phyloP scores from a whole-genome alignment of 164 flowering plant genomes.

The Umbilicus rupestris region DNA sequence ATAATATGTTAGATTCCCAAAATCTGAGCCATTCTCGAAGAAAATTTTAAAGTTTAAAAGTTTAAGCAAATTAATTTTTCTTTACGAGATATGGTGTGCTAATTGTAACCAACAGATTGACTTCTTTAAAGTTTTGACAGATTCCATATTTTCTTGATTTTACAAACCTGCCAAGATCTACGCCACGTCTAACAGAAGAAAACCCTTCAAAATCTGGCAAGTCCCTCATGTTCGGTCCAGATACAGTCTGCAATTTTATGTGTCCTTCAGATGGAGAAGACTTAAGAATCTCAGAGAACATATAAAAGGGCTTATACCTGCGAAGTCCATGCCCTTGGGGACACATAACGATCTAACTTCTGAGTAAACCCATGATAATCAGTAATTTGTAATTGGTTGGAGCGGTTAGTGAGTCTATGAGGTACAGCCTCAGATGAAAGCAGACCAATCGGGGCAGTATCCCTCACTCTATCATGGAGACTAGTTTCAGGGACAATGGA shows the following conservation, averaged over 20 bases:
- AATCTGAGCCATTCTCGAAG: not conserved
- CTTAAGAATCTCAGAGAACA: not conserved
- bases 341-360: slow-evolving; percentile 26
- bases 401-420: slow-evolving; percentile 22
- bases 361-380: slow-evolving; percentile 44
- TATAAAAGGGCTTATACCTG: slow-evolving; percentile 30
- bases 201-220: slow-evolving; percentile 36
- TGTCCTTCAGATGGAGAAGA: not conserved
- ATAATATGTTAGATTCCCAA: not conserved
- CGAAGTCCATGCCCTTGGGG: slow-evolving; percentile 44
- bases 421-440: slow-evolving; percentile 24
- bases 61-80: not conserved
- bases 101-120: not conserved
- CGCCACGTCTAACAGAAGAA: slow-evolving; percentile 33
- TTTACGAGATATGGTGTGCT: not conserved
- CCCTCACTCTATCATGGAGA: slow-evolving; percentile 36
- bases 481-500: slow-evolving; percentile 26
- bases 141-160: not conserved
- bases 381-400: slow-evolving; percentile 28
- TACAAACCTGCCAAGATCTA: slow-evolving; percentile 68
- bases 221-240: slow-evolving; percentile 30
- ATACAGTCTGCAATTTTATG: slow-evolving; percentile 26
- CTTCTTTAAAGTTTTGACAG: not conserved
- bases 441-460: slow-evolving; percentile 23
- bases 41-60: not conserved